Conservation (phyloP, 306 rosid species). For the Rosa persica region DNA sequence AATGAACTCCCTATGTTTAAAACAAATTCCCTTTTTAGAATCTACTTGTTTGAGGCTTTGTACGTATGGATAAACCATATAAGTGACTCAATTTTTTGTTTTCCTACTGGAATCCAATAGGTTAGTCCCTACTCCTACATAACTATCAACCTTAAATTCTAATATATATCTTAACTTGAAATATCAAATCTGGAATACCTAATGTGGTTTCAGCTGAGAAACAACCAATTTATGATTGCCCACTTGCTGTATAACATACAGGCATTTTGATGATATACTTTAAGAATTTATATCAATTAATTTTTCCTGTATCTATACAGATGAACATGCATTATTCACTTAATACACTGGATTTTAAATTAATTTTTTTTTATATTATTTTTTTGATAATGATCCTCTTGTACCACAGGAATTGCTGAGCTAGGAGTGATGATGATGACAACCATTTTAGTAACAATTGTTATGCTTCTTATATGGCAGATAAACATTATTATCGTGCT, state of each 20-base stretch:
- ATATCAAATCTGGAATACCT: not conserved
- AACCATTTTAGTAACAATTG: constrained; percentile 79
- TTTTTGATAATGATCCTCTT: constrained; percentile 28
- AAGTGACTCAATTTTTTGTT: too few relatives aligned
- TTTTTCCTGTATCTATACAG: not conserved
- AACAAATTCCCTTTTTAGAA: not conserved
- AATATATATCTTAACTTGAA: not conserved
- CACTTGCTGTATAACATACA: not conserved
- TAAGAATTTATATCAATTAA: not conserved
- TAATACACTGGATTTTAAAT: not conserved
- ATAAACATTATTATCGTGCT: constrained; percentile 68
- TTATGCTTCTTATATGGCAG: constrained; percentile 99
- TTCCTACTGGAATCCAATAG: not conserved
- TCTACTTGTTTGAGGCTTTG: not conserved
- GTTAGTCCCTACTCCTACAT: not conserved
- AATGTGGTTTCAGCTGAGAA: not conserved
- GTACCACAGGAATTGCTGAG: constrained; percentile 92
- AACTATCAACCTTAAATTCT: not conserved
- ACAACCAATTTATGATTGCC: not conserved
- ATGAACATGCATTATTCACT: not conserved
- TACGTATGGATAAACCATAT: not conserved
- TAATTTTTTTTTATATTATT: constrained; percentile 14
- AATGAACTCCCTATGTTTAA: not conserved
- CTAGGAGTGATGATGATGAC: constrained; percentile 99
- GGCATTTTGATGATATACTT: not conserved